Evolutionary conservation across 352 stramenopile species (phyloP).

Genomic region (Phytophthora pini): DNA sequence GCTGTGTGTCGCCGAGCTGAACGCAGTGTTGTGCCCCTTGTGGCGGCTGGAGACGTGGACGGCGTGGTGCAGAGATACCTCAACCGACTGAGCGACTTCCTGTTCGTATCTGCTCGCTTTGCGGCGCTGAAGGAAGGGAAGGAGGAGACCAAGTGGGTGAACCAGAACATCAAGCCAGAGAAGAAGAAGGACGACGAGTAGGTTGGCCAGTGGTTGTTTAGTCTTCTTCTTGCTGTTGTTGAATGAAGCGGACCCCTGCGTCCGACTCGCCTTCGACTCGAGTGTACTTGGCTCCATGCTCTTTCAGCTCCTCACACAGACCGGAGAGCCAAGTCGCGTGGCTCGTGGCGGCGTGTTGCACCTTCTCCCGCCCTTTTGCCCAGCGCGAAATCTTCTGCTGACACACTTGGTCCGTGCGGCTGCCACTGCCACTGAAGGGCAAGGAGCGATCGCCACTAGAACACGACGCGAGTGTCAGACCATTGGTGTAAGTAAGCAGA

Average conservation of each 20-base stretch:
- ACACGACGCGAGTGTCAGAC: background rate
- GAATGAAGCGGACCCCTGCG: too few relatives aligned
- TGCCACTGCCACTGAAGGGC: slow-evolving; percentile 17
- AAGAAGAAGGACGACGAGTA: slow-evolving; percentile 19
- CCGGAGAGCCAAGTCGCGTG: slow-evolving; percentile 67
- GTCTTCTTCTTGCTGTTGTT: too few relatives aligned
- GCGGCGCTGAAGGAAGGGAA: slow-evolving; percentile 68
- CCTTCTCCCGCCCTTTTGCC: slow-evolving; percentile 60
- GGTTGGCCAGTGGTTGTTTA: too few relatives aligned
- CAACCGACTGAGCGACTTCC: slow-evolving; percentile 89
- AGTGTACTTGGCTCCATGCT: slow-evolving; percentile 63
- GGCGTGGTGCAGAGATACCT: slow-evolving; percentile 79
- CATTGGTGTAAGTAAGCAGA: too few relatives aligned
- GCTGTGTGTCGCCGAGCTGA: slow-evolving; percentile 89
- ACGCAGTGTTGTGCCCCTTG: slow-evolving; percentile 83
- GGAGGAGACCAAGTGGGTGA: slow-evolving; percentile 82
- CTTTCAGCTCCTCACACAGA: slow-evolving; percentile 69
- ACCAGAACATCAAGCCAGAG: slow-evolving; percentile 69
- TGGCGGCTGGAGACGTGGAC: slow-evolving; percentile 75
- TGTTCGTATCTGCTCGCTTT: slow-evolving; percentile 85
- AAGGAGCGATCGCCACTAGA: slow-evolving; percentile 14
- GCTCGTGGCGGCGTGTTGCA: slow-evolving; percentile 65
- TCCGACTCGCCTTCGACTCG: slow-evolving; percentile 15
- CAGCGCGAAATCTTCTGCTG: slow-evolving; percentile 72
- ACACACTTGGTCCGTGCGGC: slow-evolving; percentile 34